Evolutionary conservation across 2,329 filamentous ascomycete species (phyloP).

Genomic region (Metarhizium humberi): DNA sequence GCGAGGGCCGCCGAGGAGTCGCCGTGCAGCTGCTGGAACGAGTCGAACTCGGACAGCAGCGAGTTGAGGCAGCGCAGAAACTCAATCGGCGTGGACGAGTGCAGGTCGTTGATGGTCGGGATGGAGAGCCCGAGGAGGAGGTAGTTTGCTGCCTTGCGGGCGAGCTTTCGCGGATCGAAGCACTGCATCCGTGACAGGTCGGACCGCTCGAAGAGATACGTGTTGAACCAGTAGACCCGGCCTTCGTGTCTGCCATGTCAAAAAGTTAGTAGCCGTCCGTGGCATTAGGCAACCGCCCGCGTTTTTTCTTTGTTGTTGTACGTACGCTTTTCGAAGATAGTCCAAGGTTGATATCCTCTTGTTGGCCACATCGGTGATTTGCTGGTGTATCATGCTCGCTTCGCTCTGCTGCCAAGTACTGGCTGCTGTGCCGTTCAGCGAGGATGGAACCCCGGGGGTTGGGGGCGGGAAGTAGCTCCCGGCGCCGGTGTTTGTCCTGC

Average conservation of each 20-base stretch:
- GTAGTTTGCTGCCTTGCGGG: slow-evolving; percentile 86
- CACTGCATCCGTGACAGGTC: slow-evolving; percentile 78
- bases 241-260: slow-evolving; percentile 66
- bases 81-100: slow-evolving; percentile 68
- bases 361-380: slow-evolving; percentile 74
- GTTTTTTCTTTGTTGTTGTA: slow-evolving; percentile 11
- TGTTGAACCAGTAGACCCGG: slow-evolving; percentile 97
- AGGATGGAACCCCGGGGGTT: slow-evolving; percentile 6
- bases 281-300: neutral
- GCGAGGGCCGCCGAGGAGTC: slow-evolving; percentile 68
- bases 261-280: neutral
- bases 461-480: slow-evolving; percentile 13
- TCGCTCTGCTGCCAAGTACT: slow-evolving; percentile 33
- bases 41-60: slow-evolving; percentile 83
- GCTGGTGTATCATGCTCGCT: slow-evolving; percentile 41
- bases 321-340: slow-evolving; percentile 85
- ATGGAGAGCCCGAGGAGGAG: slow-evolving; percentile 87
- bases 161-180: slow-evolving; percentile 74
- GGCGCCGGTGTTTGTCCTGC: slow-evolving; percentile 5
- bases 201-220: slow-evolving; percentile 76
- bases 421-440: slow-evolving; percentile 2
- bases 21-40: slow-evolving; percentile 80
- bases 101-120: slow-evolving; percentile 81
- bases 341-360: slow-evolving; percentile 93
- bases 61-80: slow-evolving; percentile 81